These are phyloP conservation scores for Candida sanyaensis DNA, from an alignment of 1,139 yeast genomes.

Conservation along the genomic window DNA sequence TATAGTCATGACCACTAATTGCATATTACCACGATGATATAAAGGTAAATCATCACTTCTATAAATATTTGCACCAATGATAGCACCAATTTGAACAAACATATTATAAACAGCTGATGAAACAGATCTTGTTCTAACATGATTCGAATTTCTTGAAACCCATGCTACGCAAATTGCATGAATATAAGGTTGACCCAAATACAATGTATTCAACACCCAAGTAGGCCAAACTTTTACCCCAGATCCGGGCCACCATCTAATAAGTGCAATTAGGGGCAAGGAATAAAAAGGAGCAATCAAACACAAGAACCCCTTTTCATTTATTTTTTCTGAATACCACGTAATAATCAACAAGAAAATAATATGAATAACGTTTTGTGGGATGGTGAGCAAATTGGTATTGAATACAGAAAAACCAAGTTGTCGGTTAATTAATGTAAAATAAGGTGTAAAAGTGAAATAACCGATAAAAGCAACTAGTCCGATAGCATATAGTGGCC, in stretches of 20 bases:
- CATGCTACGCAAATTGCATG: constrained; percentile 62
- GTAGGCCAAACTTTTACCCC: constrained; percentile 52
- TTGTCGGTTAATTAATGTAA: too few relatives aligned
- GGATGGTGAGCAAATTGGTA: too few relatives aligned
- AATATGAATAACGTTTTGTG: too few relatives aligned
- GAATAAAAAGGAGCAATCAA: constrained; percentile 39
- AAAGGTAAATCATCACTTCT: constrained; percentile 57
- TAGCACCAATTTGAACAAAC: constrained; percentile 56
- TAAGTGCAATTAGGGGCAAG: constrained; percentile 38
- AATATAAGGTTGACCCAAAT: constrained; percentile 50
- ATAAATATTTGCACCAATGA: constrained; percentile 55
- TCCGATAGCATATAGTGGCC: too few relatives aligned
- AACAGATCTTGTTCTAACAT: constrained; percentile 60
- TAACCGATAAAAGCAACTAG: too few relatives aligned
- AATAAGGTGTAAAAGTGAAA: too few relatives aligned
- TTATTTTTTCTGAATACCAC: constrained; percentile 38
- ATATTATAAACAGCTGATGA: constrained; percentile 61
- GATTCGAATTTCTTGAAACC: constrained; percentile 61
- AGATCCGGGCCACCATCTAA: constrained; percentile 55
- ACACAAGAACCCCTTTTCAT: constrained; percentile 34
- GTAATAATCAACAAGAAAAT: constrained; percentile 38
- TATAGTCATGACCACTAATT: constrained; percentile 20
- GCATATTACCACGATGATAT: constrained; percentile 55
- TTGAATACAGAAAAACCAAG: too few relatives aligned
- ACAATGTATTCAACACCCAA: constrained; percentile 47